These are phyloP conservation scores for Phytophthora constricta DNA, from an alignment of 352 stramenopile genomes.

Conservation along the genomic window DNA sequence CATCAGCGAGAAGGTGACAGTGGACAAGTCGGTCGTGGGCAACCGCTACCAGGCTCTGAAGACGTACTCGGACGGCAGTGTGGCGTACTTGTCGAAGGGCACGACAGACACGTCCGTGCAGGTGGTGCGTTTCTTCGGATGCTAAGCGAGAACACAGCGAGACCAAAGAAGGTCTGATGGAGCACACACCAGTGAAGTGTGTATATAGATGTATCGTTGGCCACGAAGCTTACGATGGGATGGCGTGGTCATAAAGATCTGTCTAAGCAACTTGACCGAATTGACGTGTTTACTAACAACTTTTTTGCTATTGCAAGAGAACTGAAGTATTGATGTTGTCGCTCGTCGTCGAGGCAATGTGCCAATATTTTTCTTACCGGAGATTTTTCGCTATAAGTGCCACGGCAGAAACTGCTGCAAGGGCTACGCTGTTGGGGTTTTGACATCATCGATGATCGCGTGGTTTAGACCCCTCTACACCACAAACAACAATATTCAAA, in stretches of 20 bases:
- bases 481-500: too few relatives aligned
- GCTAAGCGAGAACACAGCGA: conserved; percentile 15
- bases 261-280: neutral
- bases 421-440: too few relatives aligned
- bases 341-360: too few relatives aligned
- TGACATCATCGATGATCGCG: too few relatives aligned
- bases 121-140: conserved; percentile 44
- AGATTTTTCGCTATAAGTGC: too few relatives aligned
- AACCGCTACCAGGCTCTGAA: conserved; percentile 61
- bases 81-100: conserved; percentile 50
- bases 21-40: conserved; percentile 37
- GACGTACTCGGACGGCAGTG: conserved; percentile 42
- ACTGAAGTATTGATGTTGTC: too few relatives aligned
- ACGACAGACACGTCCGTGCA: conserved; percentile 38
- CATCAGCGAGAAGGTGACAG: conserved; percentile 40
- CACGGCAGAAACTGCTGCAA: too few relatives aligned
- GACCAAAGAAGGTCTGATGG: neutral
- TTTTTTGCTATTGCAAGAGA: too few relatives aligned
- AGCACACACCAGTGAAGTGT: neutral
- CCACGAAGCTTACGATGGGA: neutral
- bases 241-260: neutral
- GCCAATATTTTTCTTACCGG: too few relatives aligned
- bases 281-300: neutral
- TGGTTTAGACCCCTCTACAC: too few relatives aligned
- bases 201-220: neutral